phyloP scores from a whole-genome alignment of 257 asterid genomes.

The Solanum gracilifrons region DNA sequence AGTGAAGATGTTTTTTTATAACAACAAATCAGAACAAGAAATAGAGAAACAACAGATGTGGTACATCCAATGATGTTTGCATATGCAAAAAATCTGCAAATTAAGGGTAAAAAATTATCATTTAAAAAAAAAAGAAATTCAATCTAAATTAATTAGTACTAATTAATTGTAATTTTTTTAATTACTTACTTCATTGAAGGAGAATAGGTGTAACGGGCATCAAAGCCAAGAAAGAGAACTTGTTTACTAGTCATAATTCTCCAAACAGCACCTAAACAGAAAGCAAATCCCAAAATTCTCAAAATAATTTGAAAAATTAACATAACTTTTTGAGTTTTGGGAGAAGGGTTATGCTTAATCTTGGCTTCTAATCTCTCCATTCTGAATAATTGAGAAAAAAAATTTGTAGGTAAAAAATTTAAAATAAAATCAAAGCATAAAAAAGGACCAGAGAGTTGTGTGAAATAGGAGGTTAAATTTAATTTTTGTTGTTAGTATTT shows the following conservation, averaged over 20 bases:
- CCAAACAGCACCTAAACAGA: constrained; percentile 41
- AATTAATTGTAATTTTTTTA: neutral
- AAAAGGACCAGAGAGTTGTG: neutral
- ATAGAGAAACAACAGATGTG: constrained; percentile 24
- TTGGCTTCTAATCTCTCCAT: constrained; percentile 4
- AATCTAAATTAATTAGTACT: neutral
- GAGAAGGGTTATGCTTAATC: neutral
- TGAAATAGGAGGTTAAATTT: neutral
- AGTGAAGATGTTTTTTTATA: constrained; percentile 14
- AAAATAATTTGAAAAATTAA: constrained; percentile 22
- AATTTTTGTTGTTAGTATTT: neutral
- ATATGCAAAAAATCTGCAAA: constrained; percentile 46
- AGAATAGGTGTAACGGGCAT: constrained; percentile 50
- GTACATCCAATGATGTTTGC: constrained; percentile 39
- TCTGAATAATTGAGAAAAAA: neutral
- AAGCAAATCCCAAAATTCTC: constrained; percentile 25
- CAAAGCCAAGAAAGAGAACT: constrained; percentile 16
- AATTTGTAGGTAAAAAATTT: neutral
- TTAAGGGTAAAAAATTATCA: neutral
- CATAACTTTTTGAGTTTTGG: constrained; percentile 14
- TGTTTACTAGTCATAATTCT: constrained; percentile 39
- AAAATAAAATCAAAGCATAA: neutral
- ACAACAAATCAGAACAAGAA: constrained; percentile 12
- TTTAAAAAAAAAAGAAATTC: neutral
- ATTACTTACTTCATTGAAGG: constrained; percentile 44